A percentile compares a stretch with the other conserved stretches of the same genome.
Evolutionary conservation across 257 asterid species (phyloP).

Genomic region (Handroanthus guayacan): DNA sequence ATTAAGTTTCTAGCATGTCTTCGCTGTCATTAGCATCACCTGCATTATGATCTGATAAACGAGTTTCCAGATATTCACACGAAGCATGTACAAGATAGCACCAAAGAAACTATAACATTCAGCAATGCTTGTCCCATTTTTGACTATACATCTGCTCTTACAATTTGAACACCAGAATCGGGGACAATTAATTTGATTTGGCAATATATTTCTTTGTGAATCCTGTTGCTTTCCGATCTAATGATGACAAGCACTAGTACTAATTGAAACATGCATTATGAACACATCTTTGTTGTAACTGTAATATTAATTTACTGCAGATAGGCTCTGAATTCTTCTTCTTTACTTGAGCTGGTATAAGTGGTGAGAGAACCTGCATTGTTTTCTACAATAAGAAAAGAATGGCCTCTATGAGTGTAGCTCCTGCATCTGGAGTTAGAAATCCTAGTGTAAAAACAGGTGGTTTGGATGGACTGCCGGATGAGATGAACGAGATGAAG

Average conservation of each 20-base stretch:
- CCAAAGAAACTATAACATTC: background rate
- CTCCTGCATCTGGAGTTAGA: constrained; percentile 50
- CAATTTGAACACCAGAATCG: background rate
- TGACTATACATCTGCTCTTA: background rate
- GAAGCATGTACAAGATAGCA: background rate
- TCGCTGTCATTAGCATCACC: background rate
- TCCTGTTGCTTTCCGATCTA: background rate
- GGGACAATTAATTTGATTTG: background rate
- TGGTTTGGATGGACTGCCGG: constrained; percentile 59
- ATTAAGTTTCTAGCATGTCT: background rate
- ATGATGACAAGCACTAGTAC: background rate
- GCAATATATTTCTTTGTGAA: background rate
- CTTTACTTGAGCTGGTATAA: constrained; percentile 22
- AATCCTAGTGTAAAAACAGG: constrained; percentile 48
- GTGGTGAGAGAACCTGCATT: constrained; percentile 26
- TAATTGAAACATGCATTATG: background rate
- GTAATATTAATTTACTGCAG: constrained; percentile 45
- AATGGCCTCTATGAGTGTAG: constrained; percentile 54
- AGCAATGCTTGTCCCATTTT: background rate
- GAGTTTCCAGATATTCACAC: background rate
- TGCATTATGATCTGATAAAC: background rate
- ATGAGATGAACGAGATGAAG: constrained; percentile 68
- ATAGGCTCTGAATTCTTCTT: constrained; percentile 19
- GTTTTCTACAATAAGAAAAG: background rate
- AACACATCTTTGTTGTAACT: background rate